Conservation (phyloP, 768 basidiomycete genomes). For the Tubosaeta sp. region DNA sequence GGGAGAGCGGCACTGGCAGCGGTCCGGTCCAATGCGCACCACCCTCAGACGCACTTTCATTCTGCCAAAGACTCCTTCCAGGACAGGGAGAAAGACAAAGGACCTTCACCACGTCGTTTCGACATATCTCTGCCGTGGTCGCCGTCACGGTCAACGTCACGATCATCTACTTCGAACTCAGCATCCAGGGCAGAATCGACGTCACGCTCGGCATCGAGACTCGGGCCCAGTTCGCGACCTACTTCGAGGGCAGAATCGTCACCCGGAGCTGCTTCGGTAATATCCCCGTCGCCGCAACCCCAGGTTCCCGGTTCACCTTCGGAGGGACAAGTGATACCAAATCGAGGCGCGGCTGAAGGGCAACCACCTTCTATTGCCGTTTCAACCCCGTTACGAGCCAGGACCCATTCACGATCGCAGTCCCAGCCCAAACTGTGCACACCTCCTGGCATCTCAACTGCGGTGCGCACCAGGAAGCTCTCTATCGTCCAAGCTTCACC, state of each 20-base stretch:
- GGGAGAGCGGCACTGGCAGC: constrained; percentile 33
- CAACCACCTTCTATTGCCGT: background rate
- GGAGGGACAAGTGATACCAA: background rate
- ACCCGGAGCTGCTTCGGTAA: background rate
- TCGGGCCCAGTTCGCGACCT: constrained; percentile 12
- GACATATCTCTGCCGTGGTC: constrained; percentile 37
- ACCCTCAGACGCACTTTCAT: constrained; percentile 16
- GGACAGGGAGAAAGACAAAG: constrained; percentile 29
- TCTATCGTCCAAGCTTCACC: constrained; percentile 31
- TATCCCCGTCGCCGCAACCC: background rate
- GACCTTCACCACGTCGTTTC: constrained; percentile 26
- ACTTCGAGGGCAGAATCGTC: constrained; percentile 11
- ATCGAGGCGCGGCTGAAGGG: background rate
- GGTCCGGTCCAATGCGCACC: constrained; percentile 9
- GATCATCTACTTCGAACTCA: constrained; percentile 13
- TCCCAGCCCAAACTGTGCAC: constrained; percentile 34
- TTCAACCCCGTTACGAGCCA: background rate
- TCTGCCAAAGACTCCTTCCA: constrained; percentile 17
- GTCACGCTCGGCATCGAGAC: constrained; percentile 19
- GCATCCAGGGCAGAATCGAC: constrained; percentile 11
- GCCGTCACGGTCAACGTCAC: constrained; percentile 12
- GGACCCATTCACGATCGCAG: constrained; percentile 25
- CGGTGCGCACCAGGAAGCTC: constrained; percentile 19
- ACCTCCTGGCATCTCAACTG: constrained; percentile 5
- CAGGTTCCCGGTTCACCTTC: background rate